Percentiles rank a stretch among this genome's conserved stretches.
Evolutionary conservation across 345 rosid genomes (phyloP).

Genomic region (Pistacia atlantica): DNA sequence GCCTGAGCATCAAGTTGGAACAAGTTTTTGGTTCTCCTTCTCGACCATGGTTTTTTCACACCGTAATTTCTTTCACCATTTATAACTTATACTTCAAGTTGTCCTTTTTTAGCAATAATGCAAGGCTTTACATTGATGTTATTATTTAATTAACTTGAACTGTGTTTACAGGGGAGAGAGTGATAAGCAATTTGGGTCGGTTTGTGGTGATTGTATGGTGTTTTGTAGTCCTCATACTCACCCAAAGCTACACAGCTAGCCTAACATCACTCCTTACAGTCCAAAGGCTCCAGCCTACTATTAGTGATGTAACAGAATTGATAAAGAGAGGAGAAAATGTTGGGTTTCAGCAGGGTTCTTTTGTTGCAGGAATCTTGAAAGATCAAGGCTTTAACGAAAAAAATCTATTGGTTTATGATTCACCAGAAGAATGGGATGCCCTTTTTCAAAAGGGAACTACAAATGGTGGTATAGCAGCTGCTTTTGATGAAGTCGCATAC

Average conservation of each 20-base stretch:
- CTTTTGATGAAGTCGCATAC: conserved; percentile 39
- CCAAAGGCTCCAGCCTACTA: conserved; percentile 50
- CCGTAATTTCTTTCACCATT: not conserved
- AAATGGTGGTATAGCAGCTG: conserved; percentile 43
- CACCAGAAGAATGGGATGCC: conserved; percentile 25
- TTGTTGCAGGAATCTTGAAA: conserved; percentile 32
- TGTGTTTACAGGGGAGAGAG: conserved; percentile 51
- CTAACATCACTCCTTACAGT: conserved; percentile 60
- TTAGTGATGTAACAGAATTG: conserved; percentile 39
- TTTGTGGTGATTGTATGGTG: conserved; percentile 57
- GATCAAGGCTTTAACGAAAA: conserved; percentile 23
- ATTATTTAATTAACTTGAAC: not conserved
- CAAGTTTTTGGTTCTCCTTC: conserved; percentile 36
- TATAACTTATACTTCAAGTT: too few species aligned
- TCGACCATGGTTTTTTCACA: conserved; percentile 61
- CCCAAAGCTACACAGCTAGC: conserved; percentile 77
- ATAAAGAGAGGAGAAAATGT: conserved; percentile 34
- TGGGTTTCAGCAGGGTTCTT: conserved; percentile 45
- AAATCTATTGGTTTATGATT: conserved; percentile 10
- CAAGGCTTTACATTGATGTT: not conserved
- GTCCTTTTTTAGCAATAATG: too few species aligned
- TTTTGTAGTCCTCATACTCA: conserved; percentile 61
- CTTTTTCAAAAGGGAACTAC: conserved; percentile 33
- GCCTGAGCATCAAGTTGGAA: conserved; percentile 36
- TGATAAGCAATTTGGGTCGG: conserved; percentile 49